phyloP scores from a whole-genome alignment of 2,329 filamentous ascomycete species.

The Claviceps quebecensis region DNA sequence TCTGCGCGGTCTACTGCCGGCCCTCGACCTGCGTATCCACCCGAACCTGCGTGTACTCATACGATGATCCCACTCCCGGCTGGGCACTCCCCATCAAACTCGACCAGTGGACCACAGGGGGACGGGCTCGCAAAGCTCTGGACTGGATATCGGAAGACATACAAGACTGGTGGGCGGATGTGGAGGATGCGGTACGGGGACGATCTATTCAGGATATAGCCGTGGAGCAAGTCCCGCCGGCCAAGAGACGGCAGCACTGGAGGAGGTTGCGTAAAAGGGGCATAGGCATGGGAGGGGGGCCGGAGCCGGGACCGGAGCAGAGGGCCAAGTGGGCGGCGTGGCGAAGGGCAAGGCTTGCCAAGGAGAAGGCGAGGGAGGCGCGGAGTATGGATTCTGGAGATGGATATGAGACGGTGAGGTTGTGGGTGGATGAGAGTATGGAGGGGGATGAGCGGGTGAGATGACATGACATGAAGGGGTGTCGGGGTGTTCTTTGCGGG shows the following conservation, averaged over 20 bases:
- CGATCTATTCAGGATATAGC: constrained; percentile 31
- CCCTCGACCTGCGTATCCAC: constrained; percentile 32
- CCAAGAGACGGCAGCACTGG: constrained; percentile 32
- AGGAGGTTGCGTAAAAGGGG: constrained; percentile 37
- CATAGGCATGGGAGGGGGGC: not conserved
- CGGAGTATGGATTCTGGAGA: constrained; percentile 23
- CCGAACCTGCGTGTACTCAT: constrained; percentile 38
- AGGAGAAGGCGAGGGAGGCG: constrained; percentile 25
- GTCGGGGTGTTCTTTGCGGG: not conserved
- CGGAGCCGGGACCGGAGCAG: constrained; percentile 21
- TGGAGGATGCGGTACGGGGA: constrained; percentile 30
- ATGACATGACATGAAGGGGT: not conserved
- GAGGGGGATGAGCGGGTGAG: constrained; percentile 15
- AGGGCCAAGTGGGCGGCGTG: constrained; percentile 30
- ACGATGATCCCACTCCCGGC: constrained; percentile 46
- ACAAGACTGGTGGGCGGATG: constrained; percentile 33
- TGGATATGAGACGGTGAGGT: constrained; percentile 19
- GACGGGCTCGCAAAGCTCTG: constrained; percentile 28
- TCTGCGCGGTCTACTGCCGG: constrained; percentile 40
- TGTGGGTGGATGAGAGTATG: constrained; percentile 16
- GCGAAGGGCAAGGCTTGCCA: constrained; percentile 25
- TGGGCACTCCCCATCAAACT: constrained; percentile 46
- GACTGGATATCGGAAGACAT: constrained; percentile 27
- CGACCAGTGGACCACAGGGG: constrained; percentile 45
- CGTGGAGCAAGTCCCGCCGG: constrained; percentile 28